These are phyloP conservation scores for Apiotrichum sp. DNA, from an alignment of 1,284 basidiomycete genomes.

Conservation along the genomic window DNA sequence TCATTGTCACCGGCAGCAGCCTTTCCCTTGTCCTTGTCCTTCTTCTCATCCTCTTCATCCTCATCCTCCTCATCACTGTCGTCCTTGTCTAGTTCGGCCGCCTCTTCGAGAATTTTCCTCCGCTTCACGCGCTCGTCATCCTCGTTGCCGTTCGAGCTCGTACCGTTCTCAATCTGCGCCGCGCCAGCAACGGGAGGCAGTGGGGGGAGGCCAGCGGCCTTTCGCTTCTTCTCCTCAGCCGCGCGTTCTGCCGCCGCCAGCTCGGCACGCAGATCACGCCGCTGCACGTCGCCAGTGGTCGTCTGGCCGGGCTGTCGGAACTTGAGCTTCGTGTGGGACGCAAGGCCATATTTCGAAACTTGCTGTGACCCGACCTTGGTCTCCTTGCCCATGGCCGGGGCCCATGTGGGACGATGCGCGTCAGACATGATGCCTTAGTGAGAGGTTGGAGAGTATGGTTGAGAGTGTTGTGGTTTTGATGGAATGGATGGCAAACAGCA, in stretches of 20 bases:
- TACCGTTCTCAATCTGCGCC: slow-evolving; percentile 22
- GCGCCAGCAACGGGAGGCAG: slow-evolving; percentile 33
- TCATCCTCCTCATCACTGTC: slow-evolving; percentile 60
- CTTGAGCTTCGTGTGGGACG: slow-evolving; percentile 90
- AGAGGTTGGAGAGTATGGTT: background rate
- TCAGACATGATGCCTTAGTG: slow-evolving; percentile 38
- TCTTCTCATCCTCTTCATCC: slow-evolving; percentile 49
- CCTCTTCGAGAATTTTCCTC: slow-evolving; percentile 72
- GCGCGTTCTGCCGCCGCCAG: slow-evolving; percentile 73
- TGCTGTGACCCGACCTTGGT: slow-evolving; percentile 77
- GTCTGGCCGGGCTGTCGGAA: slow-evolving; percentile 88
- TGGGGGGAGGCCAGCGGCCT: slow-evolving; percentile 63
- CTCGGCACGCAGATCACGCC: slow-evolving; percentile 73
- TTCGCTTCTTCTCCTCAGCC: slow-evolving; percentile 78
- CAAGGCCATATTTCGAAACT: slow-evolving; percentile 82
- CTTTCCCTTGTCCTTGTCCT: slow-evolving; percentile 41
- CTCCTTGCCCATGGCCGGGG: slow-evolving; percentile 46
- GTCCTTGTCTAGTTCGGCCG: slow-evolving; percentile 76
- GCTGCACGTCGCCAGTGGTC: slow-evolving; percentile 63
- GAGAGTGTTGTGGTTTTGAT: background rate
- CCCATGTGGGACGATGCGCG: slow-evolving; percentile 48
- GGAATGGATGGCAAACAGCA: background rate
- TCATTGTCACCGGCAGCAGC: slow-evolving; percentile 49
- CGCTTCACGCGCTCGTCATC: slow-evolving; percentile 66
- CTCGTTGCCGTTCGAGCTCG: slow-evolving; percentile 9